Percentiles rank a stretch among this genome's conserved stretches.
Evolutionary conservation across 2,329 filamentous ascomycete genomes (phyloP).

Genomic region (Calonectria hawksworthii): DNA sequence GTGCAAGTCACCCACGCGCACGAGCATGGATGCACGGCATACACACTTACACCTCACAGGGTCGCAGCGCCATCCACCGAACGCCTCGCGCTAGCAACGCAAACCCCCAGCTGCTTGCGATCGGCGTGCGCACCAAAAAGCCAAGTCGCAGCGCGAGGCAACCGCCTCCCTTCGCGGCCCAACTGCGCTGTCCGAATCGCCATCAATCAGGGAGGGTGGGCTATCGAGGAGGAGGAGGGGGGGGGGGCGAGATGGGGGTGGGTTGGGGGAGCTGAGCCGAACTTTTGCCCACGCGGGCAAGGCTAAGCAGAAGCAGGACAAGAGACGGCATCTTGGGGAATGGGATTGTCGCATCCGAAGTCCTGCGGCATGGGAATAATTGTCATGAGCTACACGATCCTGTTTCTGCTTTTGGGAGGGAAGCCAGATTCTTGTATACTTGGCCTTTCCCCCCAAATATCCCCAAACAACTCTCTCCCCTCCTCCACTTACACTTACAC

Average conservation of each 20-base stretch:
- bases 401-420: neutral
- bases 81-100: conserved; percentile 20
- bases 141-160: too few relatives aligned
- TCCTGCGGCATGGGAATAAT: neutral
- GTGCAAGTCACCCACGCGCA: neutral
- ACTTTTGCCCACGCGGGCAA: neutral
- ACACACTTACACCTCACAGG: neutral
- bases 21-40: conserved; percentile 26
- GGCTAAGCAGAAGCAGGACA: neutral
- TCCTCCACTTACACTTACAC: neutral
- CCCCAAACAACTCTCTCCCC: neutral
- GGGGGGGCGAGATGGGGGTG: conserved; percentile 25
- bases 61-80: neutral
- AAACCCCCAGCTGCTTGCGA: neutral
- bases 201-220: neutral
- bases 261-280: conserved; percentile 38
- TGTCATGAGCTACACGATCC: neutral
- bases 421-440: conserved; percentile 2
- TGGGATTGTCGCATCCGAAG: neutral
- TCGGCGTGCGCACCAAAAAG: conserved; percentile 24
- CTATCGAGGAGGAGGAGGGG: neutral
- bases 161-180: conserved; percentile 42
- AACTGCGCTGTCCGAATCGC: conserved; percentile 24
- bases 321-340: conserved; percentile 7
- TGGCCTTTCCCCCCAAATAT: neutral